Percentiles rank a stretch among this genome's conserved stretches.
These are phyloP conservation scores for Evansstolkia leycettana DNA, from an alignment of 495 filamentous ascomycete genomes.

Conservation along the genomic window DNA sequence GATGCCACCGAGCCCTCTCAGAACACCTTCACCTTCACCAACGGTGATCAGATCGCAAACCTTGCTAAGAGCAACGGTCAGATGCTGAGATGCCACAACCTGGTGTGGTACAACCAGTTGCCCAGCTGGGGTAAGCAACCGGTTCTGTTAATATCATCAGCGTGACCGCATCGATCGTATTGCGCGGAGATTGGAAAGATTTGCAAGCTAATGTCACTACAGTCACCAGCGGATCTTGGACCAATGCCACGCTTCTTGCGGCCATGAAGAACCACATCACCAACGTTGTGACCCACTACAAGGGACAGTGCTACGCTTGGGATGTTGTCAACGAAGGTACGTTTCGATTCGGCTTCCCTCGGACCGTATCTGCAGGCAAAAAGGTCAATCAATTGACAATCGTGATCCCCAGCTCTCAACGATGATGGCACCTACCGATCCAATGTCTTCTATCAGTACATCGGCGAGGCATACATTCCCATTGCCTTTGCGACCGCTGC, in stretches of 20 bases:
- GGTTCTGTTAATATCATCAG: no score
- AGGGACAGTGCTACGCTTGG: slow-evolving; percentile 29
- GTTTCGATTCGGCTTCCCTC: no score
- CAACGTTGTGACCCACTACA: slow-evolving; percentile 32
- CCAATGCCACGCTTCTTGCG: slow-evolving; percentile 27
- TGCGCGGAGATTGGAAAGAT: no score
- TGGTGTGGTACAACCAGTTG: slow-evolving; percentile 43
- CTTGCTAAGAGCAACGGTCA: slow-evolving; percentile 31
- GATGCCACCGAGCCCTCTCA: slow-evolving; percentile 28
- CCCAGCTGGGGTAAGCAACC: slow-evolving; percentile 40
- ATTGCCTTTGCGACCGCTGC: slow-evolving; percentile 34
- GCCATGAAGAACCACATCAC: slow-evolving; percentile 34
- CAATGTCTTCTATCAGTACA: slow-evolving; percentile 1
- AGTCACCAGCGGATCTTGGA: slow-evolving; percentile 35
- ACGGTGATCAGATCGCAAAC: slow-evolving; percentile 31
- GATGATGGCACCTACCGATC: no score
- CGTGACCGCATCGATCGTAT: no score
- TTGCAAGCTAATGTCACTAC: no score
- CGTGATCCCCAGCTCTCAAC: no score
- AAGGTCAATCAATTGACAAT: no score
- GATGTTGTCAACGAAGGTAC: slow-evolving; percentile 47
- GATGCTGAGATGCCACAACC: slow-evolving; percentile 40
- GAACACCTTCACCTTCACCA: slow-evolving; percentile 32
- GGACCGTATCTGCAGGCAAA: no score
- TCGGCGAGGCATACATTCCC: slow-evolving; percentile 14